These are phyloP conservation scores for Aureobasidium subglaciale DNA, from an alignment of 2,329 filamentous ascomycete species.

Conservation along the genomic window DNA sequence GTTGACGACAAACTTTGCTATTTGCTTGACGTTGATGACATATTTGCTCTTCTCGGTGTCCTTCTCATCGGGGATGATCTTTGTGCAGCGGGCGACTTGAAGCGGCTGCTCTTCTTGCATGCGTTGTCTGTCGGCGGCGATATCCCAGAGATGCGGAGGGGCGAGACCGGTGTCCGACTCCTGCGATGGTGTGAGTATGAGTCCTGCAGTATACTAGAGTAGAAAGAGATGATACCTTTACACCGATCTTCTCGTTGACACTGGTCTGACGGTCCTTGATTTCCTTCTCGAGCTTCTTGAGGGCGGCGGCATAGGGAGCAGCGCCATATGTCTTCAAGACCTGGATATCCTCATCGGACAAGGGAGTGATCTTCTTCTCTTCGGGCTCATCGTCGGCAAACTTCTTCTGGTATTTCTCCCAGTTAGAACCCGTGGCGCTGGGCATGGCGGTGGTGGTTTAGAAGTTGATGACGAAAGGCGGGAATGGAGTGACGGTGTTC, in stretches of 20 bases:
- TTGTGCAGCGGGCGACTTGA: conserved; percentile 95
- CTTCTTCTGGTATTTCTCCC: conserved; percentile 98
- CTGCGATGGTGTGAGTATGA: conserved; percentile 38
- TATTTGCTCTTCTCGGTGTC: conserved; percentile 98
- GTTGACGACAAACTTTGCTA: conserved; percentile 98
- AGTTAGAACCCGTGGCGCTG: conserved; percentile 86
- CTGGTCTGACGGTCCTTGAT: conserved; percentile 99
- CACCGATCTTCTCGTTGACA: conserved; percentile 96
- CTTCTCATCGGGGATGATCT: conserved; percentile 96
- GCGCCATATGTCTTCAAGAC: conserved; percentile 96
- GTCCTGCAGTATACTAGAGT: background rate
- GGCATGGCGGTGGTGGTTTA: conserved; percentile 55
- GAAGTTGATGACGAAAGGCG: conserved; percentile 8
- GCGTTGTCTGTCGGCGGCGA: conserved; percentile 93
- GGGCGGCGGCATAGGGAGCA: conserved; percentile 82
- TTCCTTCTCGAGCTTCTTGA: conserved; percentile 98
- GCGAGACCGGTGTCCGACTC: conserved; percentile 98
- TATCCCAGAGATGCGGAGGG: conserved; percentile 97
- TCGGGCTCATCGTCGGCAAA: conserved; percentile 95
- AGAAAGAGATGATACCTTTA: conserved; percentile 50
- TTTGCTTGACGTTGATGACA: conserved; percentile 99
- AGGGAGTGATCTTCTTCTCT: conserved; percentile 98
- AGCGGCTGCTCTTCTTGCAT: conserved; percentile 98
- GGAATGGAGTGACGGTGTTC: background rate
- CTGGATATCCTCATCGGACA: conserved; percentile 97